These are phyloP conservation scores for Anthostomella pinea DNA, from an alignment of 2,329 filamentous ascomycete species.

Conservation along the genomic window DNA sequence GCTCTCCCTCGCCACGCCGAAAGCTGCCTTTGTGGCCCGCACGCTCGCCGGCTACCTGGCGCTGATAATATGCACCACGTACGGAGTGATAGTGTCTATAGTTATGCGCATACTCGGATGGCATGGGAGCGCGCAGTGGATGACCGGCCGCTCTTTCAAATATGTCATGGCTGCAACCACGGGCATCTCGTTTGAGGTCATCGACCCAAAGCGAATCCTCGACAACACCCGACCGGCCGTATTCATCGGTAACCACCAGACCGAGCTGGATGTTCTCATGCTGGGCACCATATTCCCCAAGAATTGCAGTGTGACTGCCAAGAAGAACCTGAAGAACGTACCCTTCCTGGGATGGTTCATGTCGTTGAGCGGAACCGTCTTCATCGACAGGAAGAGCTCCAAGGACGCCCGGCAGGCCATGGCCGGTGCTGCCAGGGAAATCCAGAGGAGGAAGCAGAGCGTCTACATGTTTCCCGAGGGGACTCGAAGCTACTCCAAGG, in stretches of 20 bases:
- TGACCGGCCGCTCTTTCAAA: slow-evolving; percentile 75
- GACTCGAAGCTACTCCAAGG: slow-evolving; percentile 82
- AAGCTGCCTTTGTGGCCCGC: slow-evolving; percentile 67
- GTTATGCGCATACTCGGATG: slow-evolving; percentile 68
- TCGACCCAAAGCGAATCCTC: slow-evolving; percentile 64
- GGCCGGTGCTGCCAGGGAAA: slow-evolving; percentile 76
- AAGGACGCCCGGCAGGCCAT: slow-evolving; percentile 83
- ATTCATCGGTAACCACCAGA: slow-evolving; percentile 94
- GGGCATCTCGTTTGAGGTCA: slow-evolving; percentile 74
- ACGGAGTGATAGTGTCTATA: slow-evolving; percentile 74
- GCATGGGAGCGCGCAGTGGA: slow-evolving; percentile 80
- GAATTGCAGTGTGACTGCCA: slow-evolving; percentile 91
- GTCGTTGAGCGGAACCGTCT: slow-evolving; percentile 81
- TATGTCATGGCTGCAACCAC: slow-evolving; percentile 71
- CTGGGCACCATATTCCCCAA: slow-evolving; percentile 84
- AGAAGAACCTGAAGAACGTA: slow-evolving; percentile 73
- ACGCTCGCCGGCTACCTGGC: slow-evolving; percentile 63
- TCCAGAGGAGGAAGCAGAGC: slow-evolving; percentile 67
- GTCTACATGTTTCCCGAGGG: slow-evolving; percentile 92
- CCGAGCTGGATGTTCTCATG: slow-evolving; percentile 91
- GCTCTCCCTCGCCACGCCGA: slow-evolving; percentile 55
- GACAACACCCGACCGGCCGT: slow-evolving; percentile 73
- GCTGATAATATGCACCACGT: slow-evolving; percentile 59
- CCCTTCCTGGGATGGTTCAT: slow-evolving; percentile 97
- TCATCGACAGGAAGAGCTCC: slow-evolving; percentile 88